These are phyloP conservation scores for Bocquillonia castaneifolia DNA, from an alignment of 441 rosid genomes.

Conservation along the genomic window DNA sequence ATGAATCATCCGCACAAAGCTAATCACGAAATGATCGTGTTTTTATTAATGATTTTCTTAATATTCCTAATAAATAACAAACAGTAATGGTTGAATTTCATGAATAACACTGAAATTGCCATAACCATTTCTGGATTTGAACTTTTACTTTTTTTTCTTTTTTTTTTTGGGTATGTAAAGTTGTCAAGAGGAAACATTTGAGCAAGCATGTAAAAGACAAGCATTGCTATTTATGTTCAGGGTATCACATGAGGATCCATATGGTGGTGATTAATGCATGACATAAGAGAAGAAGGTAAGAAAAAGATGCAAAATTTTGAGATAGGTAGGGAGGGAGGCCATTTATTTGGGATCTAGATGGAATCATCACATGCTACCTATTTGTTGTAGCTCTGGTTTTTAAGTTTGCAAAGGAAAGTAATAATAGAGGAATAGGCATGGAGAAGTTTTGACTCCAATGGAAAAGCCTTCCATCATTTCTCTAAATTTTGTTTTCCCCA, in stretches of 20 bases:
- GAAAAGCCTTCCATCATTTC: neutral
- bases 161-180: neutral
- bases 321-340: neutral
- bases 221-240: conserved; percentile 21
- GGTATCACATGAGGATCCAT: conserved; percentile 27
- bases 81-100: neutral
- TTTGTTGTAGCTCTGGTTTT: conserved; percentile 8
- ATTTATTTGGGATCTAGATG: neutral
- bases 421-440: conserved; percentile 4
- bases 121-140: conserved; percentile 2
- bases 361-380: conserved; percentile 22
- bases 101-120: neutral
- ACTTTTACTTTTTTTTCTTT: neutral
- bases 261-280: conserved; percentile 24
- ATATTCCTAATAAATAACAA: too few species aligned
- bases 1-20: too few species aligned
- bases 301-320: neutral
- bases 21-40: neutral
- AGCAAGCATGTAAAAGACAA: conserved; percentile 5
- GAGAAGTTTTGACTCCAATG: conserved; percentile 12
- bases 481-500: neutral
- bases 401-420: conserved; percentile 17
- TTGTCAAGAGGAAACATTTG: conserved; percentile 6
- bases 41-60: too few species aligned
- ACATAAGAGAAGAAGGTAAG: neutral